Evolutionary conservation across 345 rosid species (phyloP).

Genomic region (Laguncularia racemosa): DNA sequence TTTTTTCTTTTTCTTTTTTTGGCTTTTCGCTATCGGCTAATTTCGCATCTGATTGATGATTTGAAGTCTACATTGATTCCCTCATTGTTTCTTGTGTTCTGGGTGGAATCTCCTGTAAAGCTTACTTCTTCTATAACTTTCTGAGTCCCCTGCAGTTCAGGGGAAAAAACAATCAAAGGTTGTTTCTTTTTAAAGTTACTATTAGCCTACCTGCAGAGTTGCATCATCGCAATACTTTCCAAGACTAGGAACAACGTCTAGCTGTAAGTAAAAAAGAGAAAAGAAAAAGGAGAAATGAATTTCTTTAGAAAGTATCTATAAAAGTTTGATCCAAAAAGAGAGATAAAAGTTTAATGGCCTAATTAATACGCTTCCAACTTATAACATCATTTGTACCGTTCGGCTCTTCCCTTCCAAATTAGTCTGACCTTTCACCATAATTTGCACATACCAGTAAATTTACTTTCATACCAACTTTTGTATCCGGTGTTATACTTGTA

Average conservation of each 20-base stretch:
- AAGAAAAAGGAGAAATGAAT: too few species aligned
- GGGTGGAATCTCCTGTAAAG: conserved; percentile 25
- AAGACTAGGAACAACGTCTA: not conserved
- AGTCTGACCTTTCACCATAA: too few species aligned
- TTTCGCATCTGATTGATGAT: conserved; percentile 15
- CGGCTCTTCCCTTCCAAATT: not conserved
- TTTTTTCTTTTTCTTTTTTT: conserved; percentile 25
- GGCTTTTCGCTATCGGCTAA: conserved; percentile 21
- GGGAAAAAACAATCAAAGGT: not conserved
- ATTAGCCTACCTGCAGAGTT: not conserved
- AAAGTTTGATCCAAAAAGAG: not conserved
- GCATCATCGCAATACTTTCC: not conserved
- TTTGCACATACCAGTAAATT: too few species aligned
- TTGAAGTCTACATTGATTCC: conserved; percentile 18
- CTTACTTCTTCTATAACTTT: conserved; percentile 9
- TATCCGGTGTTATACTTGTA: too few species aligned
- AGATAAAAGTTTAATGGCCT: not conserved
- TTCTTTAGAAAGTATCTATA: not conserved
- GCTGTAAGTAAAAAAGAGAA: too few species aligned
- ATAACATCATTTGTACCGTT: not conserved
- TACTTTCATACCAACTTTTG: too few species aligned
- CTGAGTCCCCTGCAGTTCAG: not conserved
- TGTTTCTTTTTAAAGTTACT: not conserved
- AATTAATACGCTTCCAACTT: not conserved
- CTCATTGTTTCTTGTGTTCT: conserved; percentile 9